A percentile compares a stretch with the other conserved stretches of the same genome.
These are phyloP conservation scores for Gynostemma pentaphyllum DNA, from an alignment of 306 rosid species.

Conservation along the genomic window DNA sequence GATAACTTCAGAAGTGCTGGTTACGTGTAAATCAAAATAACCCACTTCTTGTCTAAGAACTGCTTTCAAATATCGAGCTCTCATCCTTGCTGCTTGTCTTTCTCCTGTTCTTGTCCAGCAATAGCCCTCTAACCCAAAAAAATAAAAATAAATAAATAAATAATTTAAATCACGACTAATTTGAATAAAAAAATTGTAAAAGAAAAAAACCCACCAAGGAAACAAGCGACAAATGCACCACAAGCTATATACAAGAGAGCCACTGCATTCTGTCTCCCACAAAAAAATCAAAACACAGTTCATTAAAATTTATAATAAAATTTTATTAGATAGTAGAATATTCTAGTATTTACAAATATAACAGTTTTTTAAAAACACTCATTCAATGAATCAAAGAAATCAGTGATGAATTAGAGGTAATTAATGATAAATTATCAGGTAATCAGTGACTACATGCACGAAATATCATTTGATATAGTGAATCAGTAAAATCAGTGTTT, in stretches of 20 bases:
- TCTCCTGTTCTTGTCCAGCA: conserved; percentile 98
- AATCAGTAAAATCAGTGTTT: too few relatives aligned
- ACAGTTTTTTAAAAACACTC: too few relatives aligned
- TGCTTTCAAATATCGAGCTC: conserved; percentile 72
- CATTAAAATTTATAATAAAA: too few relatives aligned
- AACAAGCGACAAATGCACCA: conserved; percentile 54
- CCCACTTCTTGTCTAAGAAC: conserved; percentile 84
- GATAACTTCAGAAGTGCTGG: conserved; percentile 86
- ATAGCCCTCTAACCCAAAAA: conserved; percentile 50
- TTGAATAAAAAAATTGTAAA: background rate
- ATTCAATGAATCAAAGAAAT: too few relatives aligned
- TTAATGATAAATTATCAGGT: too few relatives aligned
- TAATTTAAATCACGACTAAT: background rate
- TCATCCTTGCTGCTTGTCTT: conserved; percentile 84
- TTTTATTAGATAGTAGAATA: too few relatives aligned
- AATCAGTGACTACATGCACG: too few relatives aligned
- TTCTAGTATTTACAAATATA: too few relatives aligned
- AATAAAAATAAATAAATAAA: background rate
- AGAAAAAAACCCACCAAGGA: conserved; percentile 54
- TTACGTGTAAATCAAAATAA: conserved; percentile 79
- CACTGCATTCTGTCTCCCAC: conserved; percentile 61
- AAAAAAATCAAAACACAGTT: conserved; percentile 13
- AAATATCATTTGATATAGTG: too few relatives aligned
- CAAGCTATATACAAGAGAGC: conserved; percentile 54
- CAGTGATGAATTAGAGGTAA: too few relatives aligned